These are phyloP conservation scores for Apiotrichum veenhuisii DNA, from an alignment of 1,284 basidiomycete genomes.

Conservation along the genomic window DNA sequence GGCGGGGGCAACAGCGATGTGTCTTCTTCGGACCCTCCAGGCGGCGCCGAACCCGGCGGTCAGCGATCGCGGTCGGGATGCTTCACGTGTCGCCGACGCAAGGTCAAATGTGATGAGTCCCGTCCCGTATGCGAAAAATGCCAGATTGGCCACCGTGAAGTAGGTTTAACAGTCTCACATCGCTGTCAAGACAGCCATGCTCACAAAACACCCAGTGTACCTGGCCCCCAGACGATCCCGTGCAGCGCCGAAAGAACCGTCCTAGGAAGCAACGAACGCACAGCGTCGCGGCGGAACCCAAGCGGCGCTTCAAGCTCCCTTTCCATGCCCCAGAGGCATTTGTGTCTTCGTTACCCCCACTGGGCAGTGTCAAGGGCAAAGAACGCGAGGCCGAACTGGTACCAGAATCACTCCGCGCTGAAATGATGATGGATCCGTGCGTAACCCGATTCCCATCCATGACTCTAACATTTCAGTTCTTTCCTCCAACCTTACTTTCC, in stretches of 20 bases:
- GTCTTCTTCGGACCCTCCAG: background rate
- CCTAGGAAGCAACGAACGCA: slow-evolving; percentile 19
- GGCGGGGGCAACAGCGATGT: background rate
- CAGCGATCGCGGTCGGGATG: slow-evolving; percentile 33
- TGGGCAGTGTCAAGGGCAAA: slow-evolving; percentile 25
- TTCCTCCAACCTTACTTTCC: slow-evolving; percentile 44
- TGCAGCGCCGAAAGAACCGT: slow-evolving; percentile 30
- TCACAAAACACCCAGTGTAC: slow-evolving; percentile 18
- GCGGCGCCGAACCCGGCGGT: slow-evolving; percentile 13
- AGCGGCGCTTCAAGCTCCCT: slow-evolving; percentile 22
- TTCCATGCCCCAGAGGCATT: slow-evolving; percentile 22
- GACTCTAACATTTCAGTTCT: slow-evolving; percentile 21
- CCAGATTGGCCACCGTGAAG: slow-evolving; percentile 31
- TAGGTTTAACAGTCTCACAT: slow-evolving; percentile 20
- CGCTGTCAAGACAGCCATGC: background rate
- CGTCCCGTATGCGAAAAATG: slow-evolving; percentile 34
- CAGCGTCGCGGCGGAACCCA: slow-evolving; percentile 19
- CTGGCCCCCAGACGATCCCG: slow-evolving; percentile 35
- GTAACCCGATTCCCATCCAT: slow-evolving; percentile 8
- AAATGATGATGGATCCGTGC: slow-evolving; percentile 44
- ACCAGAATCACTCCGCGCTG: slow-evolving; percentile 26
- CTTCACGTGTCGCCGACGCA: slow-evolving; percentile 38
- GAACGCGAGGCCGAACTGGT: slow-evolving; percentile 24
- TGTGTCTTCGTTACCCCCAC: slow-evolving; percentile 19
- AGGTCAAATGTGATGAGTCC: slow-evolving; percentile 44